Base-by-base conservation (phyloP, 1,284 basidiomycete species). In the Microbotryum scabiosae region DNA sequence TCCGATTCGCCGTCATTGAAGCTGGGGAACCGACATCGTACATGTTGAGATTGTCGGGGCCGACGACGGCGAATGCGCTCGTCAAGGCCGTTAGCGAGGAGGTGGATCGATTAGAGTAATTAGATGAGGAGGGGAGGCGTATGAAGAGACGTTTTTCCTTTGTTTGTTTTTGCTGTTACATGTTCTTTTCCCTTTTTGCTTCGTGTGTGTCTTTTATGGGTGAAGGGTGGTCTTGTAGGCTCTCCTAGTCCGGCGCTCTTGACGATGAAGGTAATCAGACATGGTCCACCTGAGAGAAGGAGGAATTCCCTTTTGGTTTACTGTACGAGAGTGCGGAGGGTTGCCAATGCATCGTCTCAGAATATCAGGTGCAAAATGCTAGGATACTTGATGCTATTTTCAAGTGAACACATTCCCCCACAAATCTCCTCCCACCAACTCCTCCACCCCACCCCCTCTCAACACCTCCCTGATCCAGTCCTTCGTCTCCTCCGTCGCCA, bases 401-500 rank as follows among this genome's bases (percentile, higher is more conserved):
- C 58, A 71, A 20, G 62, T 65, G 73, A 89, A 86, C 7, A 82
- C 80, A 63, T 81, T 81, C 62, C 78, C 77, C 74, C 84, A 87
- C 12, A 82, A 77, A 70, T 89, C 86, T 55, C 70, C 63, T 18
- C 88, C 86, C 51, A 88, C 70, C 21, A 82, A 69, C 45, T 75
- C 69, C 70, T 59, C 63, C 16, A 69, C 64, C 18, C 63, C 67
- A 0, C 67, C 67, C 2, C 51, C 53, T 20, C 25, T 44, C 18
- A 69, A 48, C 48, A 65, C 49, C 10, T 78, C 75, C 53, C 76
- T 76, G 14, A 93, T 73, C 88, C 88, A 92, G 18, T 72, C 70
- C 72, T 81, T 83, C 26, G 90, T 86, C 28, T 75, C 75, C 75
- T 91, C 87, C 16, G 85, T 84, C 70, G 85, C 83, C 61, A 76